phyloP scores from a whole-genome alignment of 108 stramenopile genomes.

The Pelagomonas calceolata region DNA sequence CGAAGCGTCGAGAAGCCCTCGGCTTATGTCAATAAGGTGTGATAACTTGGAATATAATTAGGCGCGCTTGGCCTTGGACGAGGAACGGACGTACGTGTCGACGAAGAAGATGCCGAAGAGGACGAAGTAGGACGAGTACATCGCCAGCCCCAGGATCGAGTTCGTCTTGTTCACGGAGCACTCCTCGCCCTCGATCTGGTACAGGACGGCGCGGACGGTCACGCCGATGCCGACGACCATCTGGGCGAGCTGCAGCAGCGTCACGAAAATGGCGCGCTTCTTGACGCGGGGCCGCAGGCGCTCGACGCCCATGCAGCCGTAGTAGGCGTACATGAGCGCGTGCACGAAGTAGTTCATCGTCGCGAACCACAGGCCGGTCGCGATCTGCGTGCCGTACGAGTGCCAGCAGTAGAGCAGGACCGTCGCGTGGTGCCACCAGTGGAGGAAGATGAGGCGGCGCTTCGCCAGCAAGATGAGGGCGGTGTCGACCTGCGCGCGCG shows the following conservation, averaged over 20 bases:
- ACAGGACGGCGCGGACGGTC: conserved; percentile 7
- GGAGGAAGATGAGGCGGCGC: conserved; percentile 44
- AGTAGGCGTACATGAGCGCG: conserved; percentile 27
- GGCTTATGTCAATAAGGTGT: too few species aligned
- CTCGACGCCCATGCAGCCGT: conserved; percentile 1
- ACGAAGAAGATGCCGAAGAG: conserved; percentile 28
- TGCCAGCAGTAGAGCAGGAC: conserved; percentile 56
- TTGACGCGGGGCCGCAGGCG: conserved; percentile 13
- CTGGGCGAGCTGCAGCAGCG: conserved; percentile 34
- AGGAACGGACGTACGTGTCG: conserved; percentile 9
- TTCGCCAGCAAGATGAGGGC: conserved; percentile 45
- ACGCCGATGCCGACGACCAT: conserved; percentile 39
- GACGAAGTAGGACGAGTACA: conserved; percentile 35
- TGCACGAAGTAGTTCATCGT: conserved; percentile 42
- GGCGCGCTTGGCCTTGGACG: too few species aligned
- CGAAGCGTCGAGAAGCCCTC: too few species aligned
- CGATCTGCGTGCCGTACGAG: conserved; percentile 31
- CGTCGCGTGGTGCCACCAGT: conserved; percentile 53
- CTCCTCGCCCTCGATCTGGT: background rate
- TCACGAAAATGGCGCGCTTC: conserved; percentile 25
- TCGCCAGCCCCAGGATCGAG: conserved; percentile 18
- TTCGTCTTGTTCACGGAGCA: conserved; percentile 6
- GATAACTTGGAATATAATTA: too few species aligned
- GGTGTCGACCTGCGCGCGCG: too few species aligned
- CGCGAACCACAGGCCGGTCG: conserved; percentile 44